Base-by-base conservation (phyloP, 306 rosid species). In the Aeschynomene evenia region DNA sequence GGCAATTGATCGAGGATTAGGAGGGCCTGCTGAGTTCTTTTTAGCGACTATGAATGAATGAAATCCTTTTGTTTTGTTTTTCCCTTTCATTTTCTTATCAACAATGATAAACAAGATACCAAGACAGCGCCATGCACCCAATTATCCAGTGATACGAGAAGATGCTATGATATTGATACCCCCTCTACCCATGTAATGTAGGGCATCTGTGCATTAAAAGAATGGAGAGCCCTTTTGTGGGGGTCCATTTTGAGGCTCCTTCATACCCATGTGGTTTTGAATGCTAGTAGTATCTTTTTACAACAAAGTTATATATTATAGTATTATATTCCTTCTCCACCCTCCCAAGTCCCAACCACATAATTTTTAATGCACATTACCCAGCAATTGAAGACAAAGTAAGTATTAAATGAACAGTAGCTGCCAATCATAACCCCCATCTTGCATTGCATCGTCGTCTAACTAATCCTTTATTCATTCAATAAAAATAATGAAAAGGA, bases 381-480 rank as follows among this genome's bases (percentile, higher is more conserved):
- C 8, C 39, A 63, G 58, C 69, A 24, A 59, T 43, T 50, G 62
- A 37, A 39, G 68, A 53, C 65, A 71, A 50, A 60, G 73, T 13
- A 61, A 40, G 76, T 76, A 80, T 65, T 50, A 34, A 40, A 33
- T 63, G 34, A 7, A 43, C 70, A 78, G 63, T 49, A 21, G 59
- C 50, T 58, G 75, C 59, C 20, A 68, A 39, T 76, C 72, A 76
- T 82, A 63, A 37, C 62, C n/a, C n/a, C n/a, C 79, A 63, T 62
- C 40, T 75, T 77, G 83, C 83, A 64, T 61, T 57, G 77, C 39
- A 54, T 72, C 40, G 63, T 50, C n/a, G n/a, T n/a, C n/a, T n/a
- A n/a, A n/a, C n/a, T n/a, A n/a, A n/a, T n/a, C n/a, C n/a, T n/a
- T n/a, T n/a, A n/a, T n/a, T n/a, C 34, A 43, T 48, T 63, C 16